A percentile compares a stretch with the other conserved stretches of the same genome.
These are phyloP conservation scores for Tausonia pullulans DNA, from an alignment of 1,284 basidiomycete genomes.

Conservation along the genomic window DNA sequence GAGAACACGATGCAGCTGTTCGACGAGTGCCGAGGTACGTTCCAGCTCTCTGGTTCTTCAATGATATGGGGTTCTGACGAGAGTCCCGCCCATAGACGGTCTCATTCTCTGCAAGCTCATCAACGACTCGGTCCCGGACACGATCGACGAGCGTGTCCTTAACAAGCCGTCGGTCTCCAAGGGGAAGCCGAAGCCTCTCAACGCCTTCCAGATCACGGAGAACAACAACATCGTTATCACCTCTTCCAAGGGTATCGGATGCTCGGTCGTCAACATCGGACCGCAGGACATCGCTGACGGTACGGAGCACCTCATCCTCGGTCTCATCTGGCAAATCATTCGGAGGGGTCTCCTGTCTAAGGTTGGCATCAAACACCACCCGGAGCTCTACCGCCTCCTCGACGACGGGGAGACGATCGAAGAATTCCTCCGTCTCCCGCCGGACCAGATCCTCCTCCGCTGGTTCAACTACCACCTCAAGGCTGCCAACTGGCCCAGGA, in stretches of 20 bases:
- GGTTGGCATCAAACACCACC: slow-evolving; percentile 96
- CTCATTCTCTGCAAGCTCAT: slow-evolving; percentile 95
- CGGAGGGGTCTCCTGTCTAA: slow-evolving; percentile 83
- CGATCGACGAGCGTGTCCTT: slow-evolving; percentile 94
- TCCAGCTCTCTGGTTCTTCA: not conserved
- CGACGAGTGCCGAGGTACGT: slow-evolving; percentile 69
- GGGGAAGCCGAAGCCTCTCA: slow-evolving; percentile 49
- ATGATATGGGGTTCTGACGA: no score
- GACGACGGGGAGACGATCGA: slow-evolving; percentile 96
- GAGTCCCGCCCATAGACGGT: slow-evolving; percentile 48
- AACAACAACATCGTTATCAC: slow-evolving; percentile 99
- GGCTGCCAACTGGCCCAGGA: slow-evolving; percentile 78
- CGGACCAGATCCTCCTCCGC: slow-evolving; percentile 88
- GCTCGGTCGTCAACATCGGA: slow-evolving; percentile 97
- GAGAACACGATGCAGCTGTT: slow-evolving; percentile 99
- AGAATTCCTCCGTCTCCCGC: slow-evolving; percentile 82
- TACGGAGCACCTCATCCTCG: slow-evolving; percentile 92
- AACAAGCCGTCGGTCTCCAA: slow-evolving; percentile 72
- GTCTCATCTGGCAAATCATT: slow-evolving; percentile 98
- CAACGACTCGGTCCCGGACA: slow-evolving; percentile 98
- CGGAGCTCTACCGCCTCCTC: slow-evolving; percentile 87
- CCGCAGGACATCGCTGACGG: slow-evolving; percentile 87
- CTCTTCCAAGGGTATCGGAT: slow-evolving; percentile 94
- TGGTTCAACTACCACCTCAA: slow-evolving; percentile 99
- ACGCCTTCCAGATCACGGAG: slow-evolving; percentile 97